A percentile compares a stretch with the other conserved stretches of the same genome.
phyloP scores from a whole-genome alignment of 176 grass and related monocot species.

The Tuctoria greenei region DNA sequence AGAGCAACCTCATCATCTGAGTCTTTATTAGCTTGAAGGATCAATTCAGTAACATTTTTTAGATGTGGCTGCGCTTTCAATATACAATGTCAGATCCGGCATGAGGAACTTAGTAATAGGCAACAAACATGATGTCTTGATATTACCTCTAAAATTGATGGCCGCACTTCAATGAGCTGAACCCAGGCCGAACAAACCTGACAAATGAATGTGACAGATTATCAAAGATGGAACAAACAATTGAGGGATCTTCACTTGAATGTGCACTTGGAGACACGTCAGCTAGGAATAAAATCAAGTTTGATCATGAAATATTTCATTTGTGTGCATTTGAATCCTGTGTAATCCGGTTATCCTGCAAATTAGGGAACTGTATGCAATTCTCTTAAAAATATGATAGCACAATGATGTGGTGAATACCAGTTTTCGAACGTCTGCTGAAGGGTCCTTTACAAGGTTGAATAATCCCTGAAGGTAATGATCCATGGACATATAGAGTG shows the following conservation, averaged over 20 bases:
- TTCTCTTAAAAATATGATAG: neutral
- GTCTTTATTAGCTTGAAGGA: slow-evolving; percentile 94
- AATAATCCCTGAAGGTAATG: slow-evolving; percentile 96
- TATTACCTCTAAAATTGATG: slow-evolving; percentile 87
- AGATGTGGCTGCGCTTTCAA: slow-evolving; percentile 77
- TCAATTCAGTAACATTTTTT: slow-evolving; percentile 80
- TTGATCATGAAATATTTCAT: slow-evolving; percentile 15
- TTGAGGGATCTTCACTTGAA: neutral
- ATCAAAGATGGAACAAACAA: slow-evolving; percentile 18
- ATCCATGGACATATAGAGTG: slow-evolving; percentile 90
- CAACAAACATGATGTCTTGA: neutral
- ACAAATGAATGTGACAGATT: slow-evolving; percentile 14
- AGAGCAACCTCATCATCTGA: slow-evolving; percentile 87
- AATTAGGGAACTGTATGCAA: too few species aligned
- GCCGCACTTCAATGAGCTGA: slow-evolving; percentile 89
- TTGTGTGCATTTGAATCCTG: slow-evolving; percentile 15
- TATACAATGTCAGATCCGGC: slow-evolving; percentile 35
- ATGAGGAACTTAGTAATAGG: slow-evolving; percentile 23
- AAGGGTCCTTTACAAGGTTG: slow-evolving; percentile 74
- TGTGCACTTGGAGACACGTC: slow-evolving; percentile 9
- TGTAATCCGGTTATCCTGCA: neutral
- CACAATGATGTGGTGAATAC: slow-evolving; percentile 34
- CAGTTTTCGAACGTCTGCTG: slow-evolving; percentile 91
- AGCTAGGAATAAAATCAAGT: slow-evolving; percentile 24
- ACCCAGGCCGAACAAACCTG: slow-evolving; percentile 97